Evolutionary conservation across 108 stramenopile species (phyloP).

Genomic region (Skeletonema potamos): DNA sequence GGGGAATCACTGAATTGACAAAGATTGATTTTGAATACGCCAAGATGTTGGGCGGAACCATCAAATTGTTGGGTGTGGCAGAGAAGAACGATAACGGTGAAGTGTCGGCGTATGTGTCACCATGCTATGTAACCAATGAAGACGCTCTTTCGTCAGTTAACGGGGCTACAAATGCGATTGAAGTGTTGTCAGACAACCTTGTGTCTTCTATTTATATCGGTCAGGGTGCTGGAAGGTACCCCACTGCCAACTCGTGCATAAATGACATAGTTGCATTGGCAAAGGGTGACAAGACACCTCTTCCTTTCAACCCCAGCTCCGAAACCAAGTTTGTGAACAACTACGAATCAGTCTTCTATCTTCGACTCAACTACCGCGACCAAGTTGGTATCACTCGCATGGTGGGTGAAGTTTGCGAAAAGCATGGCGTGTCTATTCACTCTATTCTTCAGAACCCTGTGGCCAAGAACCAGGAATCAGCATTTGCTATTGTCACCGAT

Average conservation of each 20-base stretch:
- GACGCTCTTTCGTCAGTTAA: conserved; percentile 75
- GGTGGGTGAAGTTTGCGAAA: conserved; percentile 84
- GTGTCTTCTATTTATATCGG: conserved; percentile 79
- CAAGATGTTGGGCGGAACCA: conserved; percentile 88
- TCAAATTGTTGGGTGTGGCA: conserved; percentile 85
- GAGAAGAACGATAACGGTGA: conserved; percentile 47
- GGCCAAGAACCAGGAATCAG: conserved; percentile 67
- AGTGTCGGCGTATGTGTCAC: conserved; percentile 84
- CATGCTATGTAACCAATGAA: conserved; percentile 74
- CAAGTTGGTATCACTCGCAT: conserved; percentile 79
- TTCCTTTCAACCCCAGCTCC: conserved; percentile 69
- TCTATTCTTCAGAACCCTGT: conserved; percentile 87
- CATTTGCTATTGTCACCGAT: conserved; percentile 86
- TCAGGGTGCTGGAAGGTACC: conserved; percentile 88
- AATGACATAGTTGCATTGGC: conserved; percentile 86
- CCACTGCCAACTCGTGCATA: conserved; percentile 86
- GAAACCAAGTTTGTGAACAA: conserved; percentile 66
- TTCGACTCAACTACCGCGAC: conserved; percentile 79
- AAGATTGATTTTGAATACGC: conserved; percentile 90
- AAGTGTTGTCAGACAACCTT: conserved; percentile 75
- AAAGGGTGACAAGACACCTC: conserved; percentile 67
- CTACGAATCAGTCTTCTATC: conserved; percentile 82
- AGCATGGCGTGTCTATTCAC: conserved; percentile 82
- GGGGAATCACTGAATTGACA: conserved; percentile 84
- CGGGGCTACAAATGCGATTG: conserved; percentile 88